Evolutionary conservation across 2,329 filamentous ascomycete genomes (phyloP).

Genomic region (Colletotrichum tabaci): DNA sequence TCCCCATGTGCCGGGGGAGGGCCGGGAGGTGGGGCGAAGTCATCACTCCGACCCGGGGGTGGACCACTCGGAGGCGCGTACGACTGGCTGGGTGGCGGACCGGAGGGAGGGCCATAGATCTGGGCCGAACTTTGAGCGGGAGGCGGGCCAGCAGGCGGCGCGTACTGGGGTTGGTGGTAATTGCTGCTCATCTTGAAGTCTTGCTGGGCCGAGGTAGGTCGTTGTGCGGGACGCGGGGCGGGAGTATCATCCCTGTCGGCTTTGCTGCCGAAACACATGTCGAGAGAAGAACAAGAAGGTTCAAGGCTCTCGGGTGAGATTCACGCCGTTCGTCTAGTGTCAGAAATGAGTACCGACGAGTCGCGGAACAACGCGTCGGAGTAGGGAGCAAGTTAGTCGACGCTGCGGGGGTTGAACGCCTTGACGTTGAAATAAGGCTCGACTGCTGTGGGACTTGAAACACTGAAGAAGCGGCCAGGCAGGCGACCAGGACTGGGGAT

Average conservation of each 20-base stretch:
- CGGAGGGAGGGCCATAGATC: constrained; percentile 47
- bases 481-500: background rate
- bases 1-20: constrained; percentile 51
- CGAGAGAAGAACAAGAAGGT: background rate
- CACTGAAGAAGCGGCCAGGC: background rate
- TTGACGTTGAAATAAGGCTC: constrained; percentile 37
- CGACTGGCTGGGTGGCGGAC: constrained; percentile 44
- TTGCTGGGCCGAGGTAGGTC: constrained; percentile 32
- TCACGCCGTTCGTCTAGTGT: constrained; percentile 37
- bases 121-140: constrained; percentile 15
- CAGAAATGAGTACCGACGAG: background rate
- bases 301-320: background rate
- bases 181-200: constrained; percentile 47
- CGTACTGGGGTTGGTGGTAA: constrained; percentile 44
- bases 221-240: constrained; percentile 56
- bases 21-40: constrained; percentile 52
- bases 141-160: constrained; percentile 45
- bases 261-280: constrained; percentile 67
- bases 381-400: background rate
- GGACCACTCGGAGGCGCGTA: constrained; percentile 45
- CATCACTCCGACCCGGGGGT: constrained; percentile 38
- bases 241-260: constrained; percentile 57
- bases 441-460: constrained; percentile 28
- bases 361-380: constrained; percentile 9
- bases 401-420: constrained; percentile 5